A percentile compares a stretch with the other conserved stretches of the same genome.
These are phyloP conservation scores for Pseudocercospora fijiensis DNA, from an alignment of 2,329 filamentous ascomycete species.

Conservation along the genomic window DNA sequence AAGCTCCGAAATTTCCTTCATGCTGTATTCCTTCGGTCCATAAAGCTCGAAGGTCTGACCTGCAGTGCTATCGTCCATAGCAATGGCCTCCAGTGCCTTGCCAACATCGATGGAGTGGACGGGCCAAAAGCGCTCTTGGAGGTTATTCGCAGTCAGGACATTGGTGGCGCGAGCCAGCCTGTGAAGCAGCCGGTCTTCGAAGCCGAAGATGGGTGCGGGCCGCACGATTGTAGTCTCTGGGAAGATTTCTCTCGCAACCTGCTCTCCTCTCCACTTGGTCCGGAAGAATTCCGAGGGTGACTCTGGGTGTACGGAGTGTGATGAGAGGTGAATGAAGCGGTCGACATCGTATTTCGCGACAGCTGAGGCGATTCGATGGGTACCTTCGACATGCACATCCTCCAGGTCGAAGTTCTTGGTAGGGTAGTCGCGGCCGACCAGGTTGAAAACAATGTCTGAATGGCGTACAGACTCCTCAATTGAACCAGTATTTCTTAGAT, in stretches of 20 bases:
- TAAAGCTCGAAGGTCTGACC: constrained; percentile 92
- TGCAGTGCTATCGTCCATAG: constrained; percentile 85
- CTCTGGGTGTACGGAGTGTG: constrained; percentile 79
- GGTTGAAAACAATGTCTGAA: constrained; percentile 96
- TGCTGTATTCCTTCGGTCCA: constrained; percentile 88
- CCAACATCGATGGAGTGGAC: constrained; percentile 93
- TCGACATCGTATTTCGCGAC: constrained; percentile 98
- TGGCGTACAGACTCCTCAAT: constrained; percentile 96
- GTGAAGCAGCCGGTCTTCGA: constrained; percentile 88
- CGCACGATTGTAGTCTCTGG: constrained; percentile 96
- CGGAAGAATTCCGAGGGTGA: constrained; percentile 86
- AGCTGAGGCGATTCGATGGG: constrained; percentile 87
- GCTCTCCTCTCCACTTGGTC: constrained; percentile 84
- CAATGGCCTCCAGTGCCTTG: constrained; percentile 81
- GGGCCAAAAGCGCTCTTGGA: constrained; percentile 86
- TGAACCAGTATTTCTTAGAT: constrained; percentile 88
- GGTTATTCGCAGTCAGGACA: constrained; percentile 85
- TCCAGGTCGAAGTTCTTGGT: constrained; percentile 97
- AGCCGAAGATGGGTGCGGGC: constrained; percentile 89
- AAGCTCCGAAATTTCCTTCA: constrained; percentile 78
- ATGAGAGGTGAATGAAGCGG: constrained; percentile 94
- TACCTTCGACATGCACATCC: constrained; percentile 90
- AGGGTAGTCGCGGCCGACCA: constrained; percentile 89
- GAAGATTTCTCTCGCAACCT: constrained; percentile 82
- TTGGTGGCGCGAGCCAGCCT: constrained; percentile 78